A percentile compares a stretch with the other conserved stretches of the same genome.
phyloP scores from a whole-genome alignment of 2,329 filamentous ascomycete species.

The Beauveria brongniartii region DNA sequence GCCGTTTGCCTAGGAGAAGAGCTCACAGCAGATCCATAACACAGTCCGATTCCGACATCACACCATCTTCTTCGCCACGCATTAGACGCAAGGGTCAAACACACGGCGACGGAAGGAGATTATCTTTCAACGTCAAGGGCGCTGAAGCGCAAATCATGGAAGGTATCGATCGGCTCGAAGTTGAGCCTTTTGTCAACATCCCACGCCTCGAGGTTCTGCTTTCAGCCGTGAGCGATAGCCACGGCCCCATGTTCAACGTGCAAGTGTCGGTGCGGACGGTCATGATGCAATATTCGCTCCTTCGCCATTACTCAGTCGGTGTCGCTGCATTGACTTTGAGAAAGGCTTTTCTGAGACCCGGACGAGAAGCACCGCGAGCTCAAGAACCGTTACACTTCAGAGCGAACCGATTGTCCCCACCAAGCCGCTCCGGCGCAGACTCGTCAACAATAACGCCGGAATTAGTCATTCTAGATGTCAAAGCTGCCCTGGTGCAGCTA shows the following conservation, averaged over 20 bases:
- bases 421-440: conserved; percentile 24
- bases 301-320: conserved; percentile 82
- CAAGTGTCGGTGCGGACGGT: conserved; percentile 74
- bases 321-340: conserved; percentile 70
- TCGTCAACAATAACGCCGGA: conserved; percentile 41
- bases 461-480: conserved; percentile 73
- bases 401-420: conserved; percentile 30
- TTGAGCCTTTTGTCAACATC: conserved; percentile 77
- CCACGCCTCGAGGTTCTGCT: conserved; percentile 83
- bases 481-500: conserved; percentile 72
- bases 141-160: conserved; percentile 90
- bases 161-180: conserved; percentile 72
- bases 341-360: conserved; percentile 55
- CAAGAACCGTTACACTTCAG: conserved; percentile 24
- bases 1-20: conserved; percentile 56
- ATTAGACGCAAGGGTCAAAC: conserved; percentile 44
- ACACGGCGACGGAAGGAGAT: conserved; percentile 67
- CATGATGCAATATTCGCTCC: conserved; percentile 82
- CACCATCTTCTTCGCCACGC: conserved; percentile 30
- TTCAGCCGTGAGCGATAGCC: conserved; percentile 74
- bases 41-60: conserved; percentile 59
- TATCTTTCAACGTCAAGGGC: conserved; percentile 73
- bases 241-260: conserved; percentile 81
- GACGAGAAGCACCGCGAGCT: conserved; percentile 30
- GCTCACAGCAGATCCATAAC: conserved; percentile 65